Evolutionary conservation across 306 rosid genomes (phyloP).

Genomic region (Cicer cuneatum): DNA sequence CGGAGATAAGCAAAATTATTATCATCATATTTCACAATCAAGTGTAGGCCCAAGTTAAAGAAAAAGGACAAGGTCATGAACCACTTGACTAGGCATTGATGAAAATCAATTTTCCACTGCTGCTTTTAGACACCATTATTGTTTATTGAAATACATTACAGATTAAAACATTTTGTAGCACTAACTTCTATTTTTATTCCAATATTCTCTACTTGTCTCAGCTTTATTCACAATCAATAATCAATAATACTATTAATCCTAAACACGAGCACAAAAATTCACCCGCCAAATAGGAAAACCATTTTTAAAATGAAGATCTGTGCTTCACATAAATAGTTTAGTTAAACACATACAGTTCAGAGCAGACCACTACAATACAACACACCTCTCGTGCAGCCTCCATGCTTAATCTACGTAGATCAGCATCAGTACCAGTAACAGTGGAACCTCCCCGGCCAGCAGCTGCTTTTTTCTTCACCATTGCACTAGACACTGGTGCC

Average conservation of each 20-base stretch:
- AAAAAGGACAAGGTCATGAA: slow-evolving; percentile 32
- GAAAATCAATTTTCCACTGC: slow-evolving; percentile 20
- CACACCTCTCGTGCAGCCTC: slow-evolving; percentile 98
- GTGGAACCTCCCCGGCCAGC: slow-evolving; percentile 81
- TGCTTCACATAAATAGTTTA: slow-evolving; percentile 19
- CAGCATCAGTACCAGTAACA: slow-evolving; percentile 99
- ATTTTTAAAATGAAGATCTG: slow-evolving; percentile 17
- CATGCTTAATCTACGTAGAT: slow-evolving; percentile 98
- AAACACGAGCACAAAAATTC: background rate
- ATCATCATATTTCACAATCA: slow-evolving; percentile 11
- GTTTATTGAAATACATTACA: slow-evolving; percentile 11
- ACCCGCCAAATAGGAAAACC: background rate
- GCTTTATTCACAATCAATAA: slow-evolving; percentile 10
- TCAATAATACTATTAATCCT: slow-evolving; percentile 13
- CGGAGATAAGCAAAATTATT: slow-evolving; percentile 13
- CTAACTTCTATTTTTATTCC: slow-evolving; percentile 25
- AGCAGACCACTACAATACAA: slow-evolving; percentile 15
- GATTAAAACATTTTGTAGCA: slow-evolving; percentile 18
- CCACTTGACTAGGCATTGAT: slow-evolving; percentile 14
- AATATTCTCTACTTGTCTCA: slow-evolving; percentile 25
- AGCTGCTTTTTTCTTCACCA: slow-evolving; percentile 78
- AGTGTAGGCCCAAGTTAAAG: slow-evolving; percentile 1
- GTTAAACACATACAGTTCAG: slow-evolving; percentile 27
- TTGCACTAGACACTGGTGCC: slow-evolving; percentile 81
- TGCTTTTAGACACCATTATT: slow-evolving; percentile 11